phyloP scores from a whole-genome alignment of 2,329 filamentous ascomycete genomes.

The Penicillium fuscoglaucum region DNA sequence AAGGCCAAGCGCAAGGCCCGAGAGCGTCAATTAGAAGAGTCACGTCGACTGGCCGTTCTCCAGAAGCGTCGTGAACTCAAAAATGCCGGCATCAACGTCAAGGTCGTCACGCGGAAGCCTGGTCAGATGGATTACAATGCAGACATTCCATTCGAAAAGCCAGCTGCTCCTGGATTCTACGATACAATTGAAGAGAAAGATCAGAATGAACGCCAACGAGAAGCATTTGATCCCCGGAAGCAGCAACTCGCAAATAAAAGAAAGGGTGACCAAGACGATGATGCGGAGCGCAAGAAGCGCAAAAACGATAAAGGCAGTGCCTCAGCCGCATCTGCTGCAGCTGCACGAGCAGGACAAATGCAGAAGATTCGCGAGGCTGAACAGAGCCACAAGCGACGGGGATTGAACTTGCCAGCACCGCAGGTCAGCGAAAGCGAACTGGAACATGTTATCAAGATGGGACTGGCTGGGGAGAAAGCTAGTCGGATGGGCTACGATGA shows the following conservation, averaged over 20 bases:
- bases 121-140: slow-evolving; percentile 99
- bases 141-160: slow-evolving; percentile 96
- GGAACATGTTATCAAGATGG: slow-evolving; percentile 99
- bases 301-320: slow-evolving; percentile 83
- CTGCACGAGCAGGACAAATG: slow-evolving; percentile 88
- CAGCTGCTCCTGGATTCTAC: slow-evolving; percentile 84
- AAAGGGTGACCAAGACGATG: slow-evolving; percentile 87
- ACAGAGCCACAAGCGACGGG: slow-evolving; percentile 87
- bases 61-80: slow-evolving; percentile 97
- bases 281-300: slow-evolving; percentile 74
- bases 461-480: slow-evolving; percentile 85
- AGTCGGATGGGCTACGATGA: slow-evolving; percentile 71
- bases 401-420: slow-evolving; percentile 79
- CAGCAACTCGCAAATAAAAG: slow-evolving; percentile 89
- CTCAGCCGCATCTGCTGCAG: slow-evolving; percentile 79
- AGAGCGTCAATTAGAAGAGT: slow-evolving; percentile 93
- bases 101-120: slow-evolving; percentile 84
- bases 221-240: slow-evolving; percentile 87
- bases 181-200: slow-evolving; percentile 82
- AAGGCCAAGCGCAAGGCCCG: slow-evolving; percentile 98
- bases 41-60: slow-evolving; percentile 79
- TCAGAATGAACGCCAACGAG: slow-evolving; percentile 79
- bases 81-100: slow-evolving; percentile 97
- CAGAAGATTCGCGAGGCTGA: slow-evolving; percentile 95
- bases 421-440: slow-evolving; percentile 92